Evolutionary conservation across 2,329 filamentous ascomycete species (phyloP).

Genomic region (Aspergillus sp.): DNA sequence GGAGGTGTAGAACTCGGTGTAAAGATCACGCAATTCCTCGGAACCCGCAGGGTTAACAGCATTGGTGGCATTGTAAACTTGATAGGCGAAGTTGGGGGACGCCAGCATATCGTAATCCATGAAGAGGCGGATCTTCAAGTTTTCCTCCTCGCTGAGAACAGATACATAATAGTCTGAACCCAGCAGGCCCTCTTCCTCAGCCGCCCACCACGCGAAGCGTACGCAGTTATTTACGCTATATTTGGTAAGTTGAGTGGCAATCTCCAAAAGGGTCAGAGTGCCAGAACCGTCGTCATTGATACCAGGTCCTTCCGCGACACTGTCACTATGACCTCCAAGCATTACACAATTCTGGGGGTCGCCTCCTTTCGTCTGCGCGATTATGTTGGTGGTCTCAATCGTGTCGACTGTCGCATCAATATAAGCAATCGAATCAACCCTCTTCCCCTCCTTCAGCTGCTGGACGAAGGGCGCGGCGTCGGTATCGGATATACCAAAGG

Average conservation of each 20-base stretch:
- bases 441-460: conserved; percentile 51
- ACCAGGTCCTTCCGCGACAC: conserved; percentile 61
- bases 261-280: conserved; percentile 58
- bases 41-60: conserved; percentile 61
- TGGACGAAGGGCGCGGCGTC: conserved; percentile 60
- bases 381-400: conserved; percentile 55
- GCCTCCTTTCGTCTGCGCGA: conserved; percentile 59
- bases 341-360: conserved; percentile 60
- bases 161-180: conserved; percentile 59
- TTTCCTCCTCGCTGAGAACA: conserved; percentile 48
- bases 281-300: conserved; percentile 79
- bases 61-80: conserved; percentile 58
- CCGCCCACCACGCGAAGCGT: conserved; percentile 67
- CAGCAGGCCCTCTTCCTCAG: conserved; percentile 62
- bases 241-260: conserved; percentile 63
- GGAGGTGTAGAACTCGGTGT: conserved; percentile 64
- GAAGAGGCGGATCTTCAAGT: conserved; percentile 63
- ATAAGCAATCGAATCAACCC: conserved; percentile 39
- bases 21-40: conserved; percentile 66
- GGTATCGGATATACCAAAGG: conserved; percentile 64
- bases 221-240: conserved; percentile 70
- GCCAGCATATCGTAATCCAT: conserved; percentile 72
- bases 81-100: conserved; percentile 58
- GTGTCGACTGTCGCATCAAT: conserved; percentile 49
- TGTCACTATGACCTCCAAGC: conserved; percentile 61